These are phyloP conservation scores for Emydomyces testavorans DNA, from an alignment of 2,329 filamentous ascomycete genomes.

Conservation along the genomic window DNA sequence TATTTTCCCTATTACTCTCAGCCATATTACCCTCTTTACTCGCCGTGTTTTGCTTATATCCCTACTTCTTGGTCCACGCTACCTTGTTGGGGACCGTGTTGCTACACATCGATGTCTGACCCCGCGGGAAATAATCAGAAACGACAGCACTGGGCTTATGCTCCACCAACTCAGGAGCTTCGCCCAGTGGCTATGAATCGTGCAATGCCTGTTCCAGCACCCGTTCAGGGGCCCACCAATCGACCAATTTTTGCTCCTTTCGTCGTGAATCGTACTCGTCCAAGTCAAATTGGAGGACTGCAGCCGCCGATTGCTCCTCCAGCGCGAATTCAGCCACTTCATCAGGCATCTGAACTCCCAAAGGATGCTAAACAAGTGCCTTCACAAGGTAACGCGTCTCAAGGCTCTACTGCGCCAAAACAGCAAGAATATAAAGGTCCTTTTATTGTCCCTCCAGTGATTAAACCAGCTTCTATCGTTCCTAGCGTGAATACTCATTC, in stretches of 20 bases:
- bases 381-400: neutral
- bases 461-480: neutral
- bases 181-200: neutral
- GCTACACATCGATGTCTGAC: slow-evolving; percentile 2
- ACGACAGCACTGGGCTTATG: neutral
- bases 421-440: slow-evolving; percentile 13
- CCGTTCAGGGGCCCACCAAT: neutral
- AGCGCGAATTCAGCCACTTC: neutral
- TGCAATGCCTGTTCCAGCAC: neutral
- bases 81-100: neutral
- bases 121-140: neutral
- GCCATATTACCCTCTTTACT: neutral
- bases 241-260: neutral
- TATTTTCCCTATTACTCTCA: neutral
- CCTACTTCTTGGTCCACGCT: neutral
- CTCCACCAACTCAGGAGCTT: neutral
- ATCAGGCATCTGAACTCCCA: neutral
- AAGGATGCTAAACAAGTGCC: neutral
- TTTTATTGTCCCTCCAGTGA: slow-evolving; percentile 12
- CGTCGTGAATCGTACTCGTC: neutral
- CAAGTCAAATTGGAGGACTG: neutral
- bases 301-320: neutral
- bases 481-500: neutral
- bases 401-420: neutral
- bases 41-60: neutral